A percentile compares a stretch with the other conserved stretches of the same genome.
These are phyloP conservation scores for Stachybotrys echinatus DNA, from an alignment of 2,329 filamentous ascomycete species.

Conservation along the genomic window DNA sequence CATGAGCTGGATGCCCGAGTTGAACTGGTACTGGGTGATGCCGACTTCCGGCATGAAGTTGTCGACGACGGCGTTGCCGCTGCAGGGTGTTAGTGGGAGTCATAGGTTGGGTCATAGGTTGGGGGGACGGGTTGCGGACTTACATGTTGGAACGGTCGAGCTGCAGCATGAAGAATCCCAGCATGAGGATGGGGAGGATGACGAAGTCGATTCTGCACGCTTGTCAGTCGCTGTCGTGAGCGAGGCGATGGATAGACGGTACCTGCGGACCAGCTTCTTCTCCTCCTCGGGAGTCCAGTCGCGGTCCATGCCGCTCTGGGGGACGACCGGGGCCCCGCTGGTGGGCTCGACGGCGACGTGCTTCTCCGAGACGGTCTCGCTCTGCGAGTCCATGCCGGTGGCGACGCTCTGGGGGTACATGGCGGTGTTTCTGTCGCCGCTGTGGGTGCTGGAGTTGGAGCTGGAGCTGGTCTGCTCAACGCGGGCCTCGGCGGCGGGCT, in stretches of 20 bases:
- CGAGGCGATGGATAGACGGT: neutral
- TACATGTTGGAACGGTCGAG: constrained; percentile 30
- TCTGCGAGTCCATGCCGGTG: neutral
- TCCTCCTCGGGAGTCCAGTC: constrained; percentile 22
- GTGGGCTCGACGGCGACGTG: neutral
- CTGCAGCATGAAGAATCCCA: constrained; percentile 42
- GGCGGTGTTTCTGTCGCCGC: no score
- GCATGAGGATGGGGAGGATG: constrained; percentile 39
- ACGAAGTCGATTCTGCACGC: constrained; percentile 33
- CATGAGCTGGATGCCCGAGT: neutral
- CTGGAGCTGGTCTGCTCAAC: no score
- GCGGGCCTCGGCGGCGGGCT: neutral
- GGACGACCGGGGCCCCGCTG: neutral
- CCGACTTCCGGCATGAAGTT: neutral
- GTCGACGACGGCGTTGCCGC: neutral
- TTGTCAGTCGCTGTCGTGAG: constrained; percentile 1
- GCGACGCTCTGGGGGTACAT: neutral
- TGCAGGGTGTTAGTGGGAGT: neutral
- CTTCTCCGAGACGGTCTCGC: neutral
- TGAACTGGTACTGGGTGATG: neutral
- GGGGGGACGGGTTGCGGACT: neutral
- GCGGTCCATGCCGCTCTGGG: neutral
- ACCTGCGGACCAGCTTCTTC: constrained; percentile 20
- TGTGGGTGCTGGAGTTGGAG: no score
- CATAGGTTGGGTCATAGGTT: neutral